These are phyloP conservation scores for Pichia sp. DNA, from an alignment of 1,139 yeast genomes.

Conservation along the genomic window DNA sequence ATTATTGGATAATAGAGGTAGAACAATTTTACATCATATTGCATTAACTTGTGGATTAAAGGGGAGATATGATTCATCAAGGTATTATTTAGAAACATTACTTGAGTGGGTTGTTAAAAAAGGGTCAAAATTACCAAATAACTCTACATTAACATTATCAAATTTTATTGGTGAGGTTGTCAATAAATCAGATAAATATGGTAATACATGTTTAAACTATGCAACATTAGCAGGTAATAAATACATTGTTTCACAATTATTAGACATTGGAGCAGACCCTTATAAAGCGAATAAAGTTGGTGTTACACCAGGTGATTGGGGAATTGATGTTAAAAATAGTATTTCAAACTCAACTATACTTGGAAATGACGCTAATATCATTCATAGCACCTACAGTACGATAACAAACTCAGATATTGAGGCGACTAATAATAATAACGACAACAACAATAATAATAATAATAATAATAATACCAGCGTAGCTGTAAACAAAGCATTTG, in stretches of 20 bases:
- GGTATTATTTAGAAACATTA: slow-evolving; percentile 70
- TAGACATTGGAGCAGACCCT: slow-evolving; percentile 85
- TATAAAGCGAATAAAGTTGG: slow-evolving; percentile 77
- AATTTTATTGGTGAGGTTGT: slow-evolving; percentile 61
- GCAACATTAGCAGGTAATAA: slow-evolving; percentile 86
- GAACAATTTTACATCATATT: slow-evolving; percentile 91
- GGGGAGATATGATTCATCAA: slow-evolving; percentile 62
- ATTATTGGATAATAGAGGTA: slow-evolving; percentile 65
- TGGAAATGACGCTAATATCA: neutral
- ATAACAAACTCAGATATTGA: neutral
- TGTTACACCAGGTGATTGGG: slow-evolving; percentile 80
- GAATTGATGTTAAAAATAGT: slow-evolving; percentile 33
- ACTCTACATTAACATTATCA: slow-evolving; percentile 44
- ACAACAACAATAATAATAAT: neutral
- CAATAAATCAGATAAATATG: slow-evolving; percentile 74
- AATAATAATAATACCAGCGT: neutral
- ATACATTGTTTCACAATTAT: slow-evolving; percentile 70
- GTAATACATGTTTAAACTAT: slow-evolving; percentile 83
- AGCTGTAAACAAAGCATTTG: neutral
- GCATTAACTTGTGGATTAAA: slow-evolving; percentile 71
- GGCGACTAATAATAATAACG: neutral
- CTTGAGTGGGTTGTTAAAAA: slow-evolving; percentile 73
- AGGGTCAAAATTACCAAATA: slow-evolving; percentile 33
- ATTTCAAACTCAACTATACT: slow-evolving; percentile 8
- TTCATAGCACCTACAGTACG: neutral